Conservation (phyloP, 2,329 filamentous ascomycete species). For the Monilinia laxa region DNA sequence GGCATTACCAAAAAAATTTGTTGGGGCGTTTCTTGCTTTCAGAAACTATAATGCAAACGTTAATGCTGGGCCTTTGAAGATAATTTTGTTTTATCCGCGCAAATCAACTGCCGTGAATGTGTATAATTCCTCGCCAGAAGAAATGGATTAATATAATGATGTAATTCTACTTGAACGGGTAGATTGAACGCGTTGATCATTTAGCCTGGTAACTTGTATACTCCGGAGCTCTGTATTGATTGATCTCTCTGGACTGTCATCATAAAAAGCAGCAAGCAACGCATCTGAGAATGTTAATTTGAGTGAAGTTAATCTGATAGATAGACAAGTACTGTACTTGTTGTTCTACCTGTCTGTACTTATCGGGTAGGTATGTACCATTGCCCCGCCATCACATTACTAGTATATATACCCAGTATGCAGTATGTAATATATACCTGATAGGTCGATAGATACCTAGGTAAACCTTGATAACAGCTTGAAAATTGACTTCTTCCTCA, state of each 20-base stretch:
- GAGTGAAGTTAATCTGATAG: background rate
- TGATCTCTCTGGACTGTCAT: background rate
- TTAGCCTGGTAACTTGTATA: too few relatives aligned
- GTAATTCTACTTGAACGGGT: background rate
- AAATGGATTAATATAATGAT: background rate
- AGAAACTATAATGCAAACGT: conserved; percentile 5
- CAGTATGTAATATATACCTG: too few relatives aligned
- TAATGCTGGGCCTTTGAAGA: background rate
- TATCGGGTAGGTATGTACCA: background rate
- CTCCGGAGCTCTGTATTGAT: too few relatives aligned
- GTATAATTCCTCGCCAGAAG: too few relatives aligned
- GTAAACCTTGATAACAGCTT: background rate
- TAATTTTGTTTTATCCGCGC: background rate
- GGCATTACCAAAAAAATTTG: background rate
- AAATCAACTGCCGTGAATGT: background rate
- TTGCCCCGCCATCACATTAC: too few relatives aligned
- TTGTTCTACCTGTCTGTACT: too few relatives aligned
- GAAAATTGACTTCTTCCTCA: background rate
- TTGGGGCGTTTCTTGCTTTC: background rate
- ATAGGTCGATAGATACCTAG: too few relatives aligned
- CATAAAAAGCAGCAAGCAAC: background rate
- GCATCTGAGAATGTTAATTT: background rate
- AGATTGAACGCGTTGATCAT: too few relatives aligned
- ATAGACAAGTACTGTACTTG: background rate
- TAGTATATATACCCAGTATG: too few relatives aligned